Evolutionary conservation across 225 moss, liverwort and hornwort genomes (phyloP).

Genomic region (Marchantia polymorpha): DNA sequence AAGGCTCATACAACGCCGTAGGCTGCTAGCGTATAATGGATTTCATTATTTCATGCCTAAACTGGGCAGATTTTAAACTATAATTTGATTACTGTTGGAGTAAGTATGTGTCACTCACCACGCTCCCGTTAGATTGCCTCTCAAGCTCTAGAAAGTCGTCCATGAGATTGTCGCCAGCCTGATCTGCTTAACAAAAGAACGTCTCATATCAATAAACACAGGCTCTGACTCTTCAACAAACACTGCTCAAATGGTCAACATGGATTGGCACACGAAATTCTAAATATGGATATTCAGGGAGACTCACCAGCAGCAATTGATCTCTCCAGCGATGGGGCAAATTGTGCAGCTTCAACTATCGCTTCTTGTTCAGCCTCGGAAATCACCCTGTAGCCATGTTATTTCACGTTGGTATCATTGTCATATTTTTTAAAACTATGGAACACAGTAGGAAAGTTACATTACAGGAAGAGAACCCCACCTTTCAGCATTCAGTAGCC

Average conservation of each 20-base stretch:
- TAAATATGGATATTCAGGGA: neutral
- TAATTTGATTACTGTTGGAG: too few species aligned
- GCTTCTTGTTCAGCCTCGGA: conserved; percentile 29
- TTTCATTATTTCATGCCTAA: neutral
- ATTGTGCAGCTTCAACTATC: conserved; percentile 12
- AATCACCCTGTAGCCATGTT: conserved; percentile 37
- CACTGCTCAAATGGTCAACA: neutral
- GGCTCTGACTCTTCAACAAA: too few species aligned
- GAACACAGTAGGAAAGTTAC: neutral
- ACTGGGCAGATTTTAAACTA: too few species aligned
- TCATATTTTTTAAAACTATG: too few species aligned
- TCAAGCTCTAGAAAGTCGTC: conserved; percentile 25
- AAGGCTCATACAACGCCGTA: neutral
- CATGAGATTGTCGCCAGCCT: neutral
- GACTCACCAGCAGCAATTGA: conserved; percentile 22
- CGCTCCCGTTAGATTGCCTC: conserved; percentile 26
- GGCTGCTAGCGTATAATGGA: neutral
- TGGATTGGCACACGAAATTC: neutral
- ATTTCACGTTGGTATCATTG: neutral
- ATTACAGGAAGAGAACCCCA: conserved; percentile 16
- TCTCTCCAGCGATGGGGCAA: conserved; percentile 6
- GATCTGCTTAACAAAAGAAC: neutral
- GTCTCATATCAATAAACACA: neutral
- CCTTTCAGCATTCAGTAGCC: conserved; percentile 47
- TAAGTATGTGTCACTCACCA: neutral